phyloP scores from a whole-genome alignment of 495 filamentous ascomycete genomes.

The Tuber calosporum region DNA sequence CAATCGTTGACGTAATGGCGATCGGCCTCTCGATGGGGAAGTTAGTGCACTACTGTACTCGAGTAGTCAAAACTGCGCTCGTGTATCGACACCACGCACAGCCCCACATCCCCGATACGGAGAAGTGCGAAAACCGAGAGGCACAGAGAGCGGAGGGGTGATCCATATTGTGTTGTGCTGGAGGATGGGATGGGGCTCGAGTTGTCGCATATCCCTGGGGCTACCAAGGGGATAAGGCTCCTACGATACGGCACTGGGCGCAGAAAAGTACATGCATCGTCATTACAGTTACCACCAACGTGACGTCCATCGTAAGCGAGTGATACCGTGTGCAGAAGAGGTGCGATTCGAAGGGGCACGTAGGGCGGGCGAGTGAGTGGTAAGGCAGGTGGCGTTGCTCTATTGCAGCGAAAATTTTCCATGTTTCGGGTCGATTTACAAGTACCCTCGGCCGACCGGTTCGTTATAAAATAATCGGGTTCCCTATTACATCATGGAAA shows the following conservation, averaged over 20 bases:
- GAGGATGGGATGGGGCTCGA: neutral
- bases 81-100: neutral
- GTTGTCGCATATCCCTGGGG: neutral
- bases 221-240: neutral
- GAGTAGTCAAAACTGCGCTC: neutral
- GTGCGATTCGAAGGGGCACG: neutral
- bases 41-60: neutral
- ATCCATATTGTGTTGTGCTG: neutral
- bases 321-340: constrained; percentile 1
- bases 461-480: neutral
- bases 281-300: neutral
- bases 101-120: neutral
- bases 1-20: neutral
- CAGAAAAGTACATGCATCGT: neutral
- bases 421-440: neutral
- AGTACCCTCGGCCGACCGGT: neutral
- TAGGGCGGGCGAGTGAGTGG: neutral
- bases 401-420: neutral
- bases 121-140: neutral
- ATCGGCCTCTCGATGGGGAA: neutral
- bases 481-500: neutral
- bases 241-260: neutral
- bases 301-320: neutral
- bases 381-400: neutral
- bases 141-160: neutral